Conservation (phyloP, 495 filamentous ascomycete species). For the Talaromyces proteolyticus region DNA sequence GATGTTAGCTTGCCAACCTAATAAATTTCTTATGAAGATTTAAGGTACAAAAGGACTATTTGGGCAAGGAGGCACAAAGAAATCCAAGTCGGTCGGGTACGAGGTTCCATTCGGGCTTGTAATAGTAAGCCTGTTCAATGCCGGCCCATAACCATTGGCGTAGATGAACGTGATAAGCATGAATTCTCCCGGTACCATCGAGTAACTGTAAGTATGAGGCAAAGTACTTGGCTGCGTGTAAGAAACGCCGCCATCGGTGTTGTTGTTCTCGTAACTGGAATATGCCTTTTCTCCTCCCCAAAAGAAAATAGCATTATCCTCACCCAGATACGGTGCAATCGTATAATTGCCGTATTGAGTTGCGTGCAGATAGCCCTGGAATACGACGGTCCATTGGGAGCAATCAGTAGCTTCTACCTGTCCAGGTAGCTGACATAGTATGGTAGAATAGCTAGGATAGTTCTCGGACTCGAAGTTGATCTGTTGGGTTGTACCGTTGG, state of each 20-base stretch:
- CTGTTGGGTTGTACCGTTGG: conserved; percentile 1
- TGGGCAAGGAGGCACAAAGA: not conserved
- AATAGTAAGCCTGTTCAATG: not conserved
- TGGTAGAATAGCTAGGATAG: conserved; percentile 1
- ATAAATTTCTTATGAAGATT: too few species aligned
- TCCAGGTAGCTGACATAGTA: not conserved
- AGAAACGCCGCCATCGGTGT: not conserved
- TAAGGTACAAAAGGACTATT: conserved; percentile 1
- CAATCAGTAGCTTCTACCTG: not conserved
- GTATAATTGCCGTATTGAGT: not conserved
- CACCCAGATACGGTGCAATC: not conserved
- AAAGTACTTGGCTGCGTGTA: not conserved
- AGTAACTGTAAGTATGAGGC: not conserved
- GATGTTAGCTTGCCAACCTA: too few species aligned
- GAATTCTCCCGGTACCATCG: not conserved
- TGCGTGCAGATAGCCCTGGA: not conserved
- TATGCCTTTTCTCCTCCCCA: not conserved
- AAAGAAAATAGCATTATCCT: not conserved
- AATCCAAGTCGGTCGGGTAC: not conserved
- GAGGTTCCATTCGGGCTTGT: not conserved
- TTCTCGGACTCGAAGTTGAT: conserved; percentile 2
- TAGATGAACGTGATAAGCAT: conserved; percentile 1
- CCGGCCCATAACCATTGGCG: not conserved
- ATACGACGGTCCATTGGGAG: conserved; percentile 1
- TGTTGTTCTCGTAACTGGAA: not conserved